A percentile compares a stretch with the other conserved stretches of the same genome.
Conservation (phyloP, 192 early-diverging fungal species). For the Kickxella alabastrina region DNA sequence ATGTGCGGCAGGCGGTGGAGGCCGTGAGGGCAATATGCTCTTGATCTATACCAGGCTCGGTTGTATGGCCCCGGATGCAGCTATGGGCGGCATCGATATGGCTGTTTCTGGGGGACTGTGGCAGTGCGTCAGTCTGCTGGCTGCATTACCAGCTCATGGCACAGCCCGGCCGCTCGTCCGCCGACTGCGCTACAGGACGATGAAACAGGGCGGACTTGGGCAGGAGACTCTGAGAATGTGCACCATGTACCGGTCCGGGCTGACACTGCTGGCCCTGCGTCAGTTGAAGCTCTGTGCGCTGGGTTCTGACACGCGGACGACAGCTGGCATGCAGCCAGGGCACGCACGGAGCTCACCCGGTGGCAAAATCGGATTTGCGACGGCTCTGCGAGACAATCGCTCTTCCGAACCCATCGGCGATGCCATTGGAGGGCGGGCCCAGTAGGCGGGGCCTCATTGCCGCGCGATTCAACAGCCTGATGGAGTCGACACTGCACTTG, state of each 20-base stretch:
- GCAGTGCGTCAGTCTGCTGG: slow-evolving; percentile 18
- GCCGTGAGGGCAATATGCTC: slow-evolving; percentile 21
- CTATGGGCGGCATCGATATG: neutral
- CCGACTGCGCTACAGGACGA: no score
- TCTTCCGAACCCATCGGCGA: no score
- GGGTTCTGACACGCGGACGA: neutral
- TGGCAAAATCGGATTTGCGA: neutral
- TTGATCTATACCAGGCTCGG: slow-evolving; percentile 34
- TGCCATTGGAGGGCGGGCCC: no score
- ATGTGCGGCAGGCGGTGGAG: slow-evolving; percentile 12
- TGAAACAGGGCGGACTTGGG: neutral
- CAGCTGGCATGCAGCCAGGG: neutral
- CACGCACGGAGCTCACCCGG: neutral
- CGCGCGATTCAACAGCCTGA: slow-evolving; percentile 16
- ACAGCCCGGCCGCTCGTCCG: no score
- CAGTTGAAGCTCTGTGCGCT: slow-evolving; percentile 2
- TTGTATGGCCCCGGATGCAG: neutral
- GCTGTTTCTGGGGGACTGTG: slow-evolving; percentile 5
- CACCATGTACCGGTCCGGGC: slow-evolving; percentile 8
- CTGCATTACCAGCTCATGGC: neutral
- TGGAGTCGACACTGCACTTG: slow-evolving; percentile 2
- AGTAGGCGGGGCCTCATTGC: slow-evolving; percentile 24
- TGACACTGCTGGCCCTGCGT: slow-evolving; percentile 25
- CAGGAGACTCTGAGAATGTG: slow-evolving; percentile 5
- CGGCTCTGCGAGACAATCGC: slow-evolving; percentile 11